phyloP scores from a whole-genome alignment of 2,329 filamentous ascomycete species.

The Monilinia fructicola region DNA sequence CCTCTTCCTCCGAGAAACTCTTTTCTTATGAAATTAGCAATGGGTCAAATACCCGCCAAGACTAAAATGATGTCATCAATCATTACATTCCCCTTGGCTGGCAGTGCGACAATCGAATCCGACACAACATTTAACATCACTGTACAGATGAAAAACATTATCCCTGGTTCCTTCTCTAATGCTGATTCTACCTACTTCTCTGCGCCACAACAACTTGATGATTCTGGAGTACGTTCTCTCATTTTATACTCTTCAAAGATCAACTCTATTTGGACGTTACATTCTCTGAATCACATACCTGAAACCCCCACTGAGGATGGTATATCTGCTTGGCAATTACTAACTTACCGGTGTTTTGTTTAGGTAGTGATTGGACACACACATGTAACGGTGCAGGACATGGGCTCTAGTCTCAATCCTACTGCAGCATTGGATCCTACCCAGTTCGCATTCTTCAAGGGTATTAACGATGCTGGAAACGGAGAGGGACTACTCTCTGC shows the following conservation, averaged over 20 bases:
- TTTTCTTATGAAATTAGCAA: constrained; percentile 30
- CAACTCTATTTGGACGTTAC: neutral
- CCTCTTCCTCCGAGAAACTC: neutral
- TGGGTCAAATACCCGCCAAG: constrained; percentile 41
- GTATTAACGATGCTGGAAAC: constrained; percentile 45
- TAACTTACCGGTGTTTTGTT: neutral
- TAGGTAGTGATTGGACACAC: constrained; percentile 43
- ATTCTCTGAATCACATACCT: neutral
- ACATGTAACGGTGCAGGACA: constrained; percentile 44
- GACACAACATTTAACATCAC: constrained; percentile 40
- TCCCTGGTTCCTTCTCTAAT: constrained; percentile 45
- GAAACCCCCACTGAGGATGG: too few species aligned
- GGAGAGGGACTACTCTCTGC: constrained; percentile 44
- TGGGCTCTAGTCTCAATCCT: constrained; percentile 41
- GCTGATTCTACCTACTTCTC: constrained; percentile 43
- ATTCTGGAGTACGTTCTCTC: neutral
- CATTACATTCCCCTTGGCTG: constrained; percentile 35
- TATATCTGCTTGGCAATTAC: neutral
- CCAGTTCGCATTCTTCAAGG: constrained; percentile 46
- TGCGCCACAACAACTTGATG: constrained; percentile 41
- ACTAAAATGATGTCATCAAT: constrained; percentile 39
- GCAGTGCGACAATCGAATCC: constrained; percentile 28
- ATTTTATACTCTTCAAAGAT: neutral
- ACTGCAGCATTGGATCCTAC: constrained; percentile 38
- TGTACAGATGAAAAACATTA: constrained; percentile 41